Percentiles rank a stretch among this genome's conserved stretches.
phyloP scores from a whole-genome alignment of 345 rosid species.

The Citrus sp. region DNA sequence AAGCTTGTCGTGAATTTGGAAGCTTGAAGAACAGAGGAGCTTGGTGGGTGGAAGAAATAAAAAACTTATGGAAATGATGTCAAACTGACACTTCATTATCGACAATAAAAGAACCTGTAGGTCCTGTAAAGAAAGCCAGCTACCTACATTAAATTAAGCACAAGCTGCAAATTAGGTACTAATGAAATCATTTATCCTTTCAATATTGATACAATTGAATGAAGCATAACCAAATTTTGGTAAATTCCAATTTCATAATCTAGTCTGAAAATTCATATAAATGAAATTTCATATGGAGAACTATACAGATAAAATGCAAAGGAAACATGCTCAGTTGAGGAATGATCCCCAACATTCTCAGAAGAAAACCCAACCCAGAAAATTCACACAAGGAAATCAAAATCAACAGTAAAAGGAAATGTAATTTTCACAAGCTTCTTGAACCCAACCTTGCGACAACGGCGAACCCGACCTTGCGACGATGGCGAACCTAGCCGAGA shows the following conservation, averaged over 20 bases:
- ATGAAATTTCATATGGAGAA: not conserved
- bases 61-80: not conserved
- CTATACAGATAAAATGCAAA: not conserved
- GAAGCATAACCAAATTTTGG: not conserved
- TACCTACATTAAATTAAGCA: conserved; percentile 34
- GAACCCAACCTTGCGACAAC: too few species aligned
- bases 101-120: conserved; percentile 28
- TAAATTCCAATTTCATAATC: not conserved
- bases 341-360: conserved; percentile 43
- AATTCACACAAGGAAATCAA: too few species aligned
- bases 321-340: conserved; percentile 44
- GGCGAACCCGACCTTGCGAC: too few species aligned
- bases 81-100: not conserved
- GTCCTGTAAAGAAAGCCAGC: conserved; percentile 45
- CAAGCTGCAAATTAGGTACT: conserved; percentile 5
- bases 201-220: not conserved
- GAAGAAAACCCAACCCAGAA: conserved; percentile 31
- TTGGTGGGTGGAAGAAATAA: not conserved
- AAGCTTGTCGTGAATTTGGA: not conserved
- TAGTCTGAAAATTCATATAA: not conserved
- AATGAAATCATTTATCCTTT: not conserved
- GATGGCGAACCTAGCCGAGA: too few species aligned
- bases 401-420: too few species aligned
- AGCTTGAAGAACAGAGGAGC: not conserved
- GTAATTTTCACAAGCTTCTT: too few species aligned